Percentiles rank a stretch among this genome's conserved stretches.
phyloP scores from a whole-genome alignment of 1,139 yeast species.

The Saccharomyces hybrid region DNA sequence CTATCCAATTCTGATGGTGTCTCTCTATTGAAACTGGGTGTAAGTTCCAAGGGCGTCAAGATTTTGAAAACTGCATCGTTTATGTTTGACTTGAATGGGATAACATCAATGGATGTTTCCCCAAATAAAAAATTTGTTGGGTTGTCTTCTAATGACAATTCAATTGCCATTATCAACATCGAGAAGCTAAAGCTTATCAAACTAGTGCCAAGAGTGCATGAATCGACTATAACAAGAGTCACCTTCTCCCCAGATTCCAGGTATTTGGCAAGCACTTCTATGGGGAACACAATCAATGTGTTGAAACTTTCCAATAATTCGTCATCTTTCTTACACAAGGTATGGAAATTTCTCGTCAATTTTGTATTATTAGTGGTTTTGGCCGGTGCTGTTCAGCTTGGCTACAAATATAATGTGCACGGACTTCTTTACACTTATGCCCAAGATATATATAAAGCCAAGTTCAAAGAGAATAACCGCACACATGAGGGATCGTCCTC shows the following conservation, averaged over 20 bases:
- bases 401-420: constrained; percentile 38
- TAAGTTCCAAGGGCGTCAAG: constrained; percentile 28
- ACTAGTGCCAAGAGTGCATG: constrained; percentile 55
- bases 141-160: constrained; percentile 67
- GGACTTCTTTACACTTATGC: constrained; percentile 14
- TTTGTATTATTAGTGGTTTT: constrained; percentile 38
- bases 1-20: constrained; percentile 35
- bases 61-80: constrained; percentile 39
- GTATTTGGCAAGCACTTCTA: constrained; percentile 68
- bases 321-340: constrained; percentile 32
- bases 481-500: constrained; percentile 15
- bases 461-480: constrained; percentile 17
- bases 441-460: constrained; percentile 23
- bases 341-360: constrained; percentile 42
- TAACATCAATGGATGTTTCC: constrained; percentile 59
- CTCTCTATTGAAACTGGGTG: constrained; percentile 25
- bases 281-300: constrained; percentile 67
- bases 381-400: constrained; percentile 35
- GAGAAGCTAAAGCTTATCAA: constrained; percentile 45
- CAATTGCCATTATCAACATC: constrained; percentile 49
- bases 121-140: constrained; percentile 46
- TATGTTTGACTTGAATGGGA: constrained; percentile 50
- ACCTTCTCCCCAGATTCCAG: constrained; percentile 66
- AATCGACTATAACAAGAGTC: constrained; percentile 72
- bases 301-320: constrained; percentile 51